A percentile compares a stretch with the other conserved stretches of the same genome.
phyloP scores from a whole-genome alignment of 2,329 filamentous ascomycete genomes.

The Exophiala sp. region DNA sequence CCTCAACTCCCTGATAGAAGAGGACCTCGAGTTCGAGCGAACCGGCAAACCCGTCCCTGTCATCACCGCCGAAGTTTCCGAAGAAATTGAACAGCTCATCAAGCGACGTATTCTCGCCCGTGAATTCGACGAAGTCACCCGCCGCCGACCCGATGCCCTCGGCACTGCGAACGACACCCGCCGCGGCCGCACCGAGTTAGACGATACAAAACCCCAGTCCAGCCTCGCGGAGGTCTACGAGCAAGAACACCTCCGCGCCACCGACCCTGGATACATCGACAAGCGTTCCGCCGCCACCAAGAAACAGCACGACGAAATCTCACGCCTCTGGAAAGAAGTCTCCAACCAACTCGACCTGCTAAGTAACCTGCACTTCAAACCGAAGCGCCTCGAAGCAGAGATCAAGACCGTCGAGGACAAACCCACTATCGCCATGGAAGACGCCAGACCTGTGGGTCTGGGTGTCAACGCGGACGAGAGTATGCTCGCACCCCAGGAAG shows the following conservation, averaged over 20 bases:
- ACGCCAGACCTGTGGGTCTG: constrained; percentile 80
- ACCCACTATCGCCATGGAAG: constrained; percentile 90
- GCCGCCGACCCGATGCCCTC: constrained; percentile 72
- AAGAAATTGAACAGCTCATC: constrained; percentile 88
- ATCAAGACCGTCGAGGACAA: constrained; percentile 87
- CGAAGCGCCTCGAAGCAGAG: constrained; percentile 74
- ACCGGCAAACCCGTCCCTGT: constrained; percentile 92
- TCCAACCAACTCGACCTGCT: constrained; percentile 79
- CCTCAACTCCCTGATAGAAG: constrained; percentile 84
- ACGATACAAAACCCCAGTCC: constrained; percentile 83
- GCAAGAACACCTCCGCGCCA: constrained; percentile 76
- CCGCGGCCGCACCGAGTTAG: constrained; percentile 73
- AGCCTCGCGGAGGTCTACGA: constrained; percentile 91
- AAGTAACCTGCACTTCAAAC: constrained; percentile 92
- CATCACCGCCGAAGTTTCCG: constrained; percentile 84
- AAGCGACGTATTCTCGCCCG: constrained; percentile 85
- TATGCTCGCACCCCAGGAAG: constrained; percentile 87
- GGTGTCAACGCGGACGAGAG: constrained; percentile 64
- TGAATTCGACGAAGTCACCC: constrained; percentile 88
- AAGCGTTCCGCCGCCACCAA: constrained; percentile 76
- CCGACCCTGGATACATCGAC: constrained; percentile 77
- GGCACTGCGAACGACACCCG: constrained; percentile 59
- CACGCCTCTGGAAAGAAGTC: constrained; percentile 76
- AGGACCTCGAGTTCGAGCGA: constrained; percentile 94
- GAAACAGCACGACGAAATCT: constrained; percentile 79